Conservation (phyloP, 1,284 basidiomycete genomes). For the Cystobasidium slooffiae region DNA sequence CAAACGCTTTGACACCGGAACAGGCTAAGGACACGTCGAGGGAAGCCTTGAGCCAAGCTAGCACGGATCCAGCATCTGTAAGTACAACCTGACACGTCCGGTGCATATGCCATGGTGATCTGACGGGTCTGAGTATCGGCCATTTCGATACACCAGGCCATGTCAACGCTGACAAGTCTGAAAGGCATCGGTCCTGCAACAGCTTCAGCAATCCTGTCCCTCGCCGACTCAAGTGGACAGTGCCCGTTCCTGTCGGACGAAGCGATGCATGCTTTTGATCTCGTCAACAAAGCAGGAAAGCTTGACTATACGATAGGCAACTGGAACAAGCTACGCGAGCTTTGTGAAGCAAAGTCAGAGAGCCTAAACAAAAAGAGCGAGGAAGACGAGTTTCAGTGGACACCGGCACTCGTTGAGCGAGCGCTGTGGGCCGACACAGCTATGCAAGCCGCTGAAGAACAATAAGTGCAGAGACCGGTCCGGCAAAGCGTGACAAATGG, state of each 20-base stretch:
- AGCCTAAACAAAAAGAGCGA: conserved; percentile 7
- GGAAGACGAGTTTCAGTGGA: conserved; percentile 7
- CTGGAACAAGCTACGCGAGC: conserved; percentile 14
- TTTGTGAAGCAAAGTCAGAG: conserved; percentile 13
- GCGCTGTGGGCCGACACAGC: conserved; percentile 26
- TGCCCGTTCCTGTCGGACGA: conserved; percentile 50
- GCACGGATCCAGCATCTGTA: conserved; percentile 4
- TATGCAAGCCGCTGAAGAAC: neutral
- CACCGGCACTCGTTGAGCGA: conserved; percentile 22
- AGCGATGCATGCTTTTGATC: conserved; percentile 40
- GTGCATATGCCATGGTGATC: neutral
- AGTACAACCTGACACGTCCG: neutral
- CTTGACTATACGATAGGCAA: conserved; percentile 38
- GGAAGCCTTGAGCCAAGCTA: conserved; percentile 6
- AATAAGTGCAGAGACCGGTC: neutral
- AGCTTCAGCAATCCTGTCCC: conserved; percentile 47
- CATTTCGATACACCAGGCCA: neutral
- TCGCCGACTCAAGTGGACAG: neutral
- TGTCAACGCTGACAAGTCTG: conserved; percentile 41
- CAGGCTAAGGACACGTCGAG: neutral
- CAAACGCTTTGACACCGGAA: conserved; percentile 26
- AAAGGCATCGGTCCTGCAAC: conserved; percentile 50
- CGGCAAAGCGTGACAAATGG: too few species aligned
- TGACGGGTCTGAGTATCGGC: neutral
- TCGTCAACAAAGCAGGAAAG: conserved; percentile 33